Conservation (phyloP, 2,329 filamentous ascomycete species). For the Moelleriella libera region DNA sequence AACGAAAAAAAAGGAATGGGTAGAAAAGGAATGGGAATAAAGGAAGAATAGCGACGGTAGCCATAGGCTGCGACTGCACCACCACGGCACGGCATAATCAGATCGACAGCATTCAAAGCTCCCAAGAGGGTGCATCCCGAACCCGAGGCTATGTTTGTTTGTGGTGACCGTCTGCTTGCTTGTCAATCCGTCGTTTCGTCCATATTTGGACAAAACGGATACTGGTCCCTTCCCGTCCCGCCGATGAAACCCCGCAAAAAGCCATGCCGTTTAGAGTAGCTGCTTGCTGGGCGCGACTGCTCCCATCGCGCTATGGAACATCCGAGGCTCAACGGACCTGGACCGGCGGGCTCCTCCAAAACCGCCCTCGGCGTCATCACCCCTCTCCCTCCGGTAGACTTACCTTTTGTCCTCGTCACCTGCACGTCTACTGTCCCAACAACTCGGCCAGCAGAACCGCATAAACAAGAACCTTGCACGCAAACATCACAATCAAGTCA, state of each 20-base stretch:
- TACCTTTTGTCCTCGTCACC: background rate
- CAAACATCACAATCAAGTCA: slow-evolving; percentile 3
- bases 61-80: too few species aligned
- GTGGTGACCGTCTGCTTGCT: too few species aligned
- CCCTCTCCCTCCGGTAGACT: background rate
- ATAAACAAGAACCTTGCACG: background rate
- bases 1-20: too few species aligned
- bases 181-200: background rate
- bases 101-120: too few species aligned
- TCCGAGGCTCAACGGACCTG: background rate
- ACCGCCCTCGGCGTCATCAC: background rate
- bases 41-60: too few species aligned
- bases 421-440: background rate
- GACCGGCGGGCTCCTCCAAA: background rate
- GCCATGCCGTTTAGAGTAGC: background rate
- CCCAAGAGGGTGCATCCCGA: too few species aligned
- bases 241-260: background rate
- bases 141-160: too few species aligned
- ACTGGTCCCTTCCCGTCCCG: background rate
- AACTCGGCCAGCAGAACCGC: background rate
- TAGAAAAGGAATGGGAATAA: too few species aligned
- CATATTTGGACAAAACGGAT: background rate
- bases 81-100: too few species aligned
- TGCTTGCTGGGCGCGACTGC: background rate
- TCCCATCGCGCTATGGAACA: background rate